Evolutionary conservation across 2,329 filamentous ascomycete genomes (phyloP), one percentile per base, ranked within the genome.

Genomic region (Bipolaris victoriae): DNA sequence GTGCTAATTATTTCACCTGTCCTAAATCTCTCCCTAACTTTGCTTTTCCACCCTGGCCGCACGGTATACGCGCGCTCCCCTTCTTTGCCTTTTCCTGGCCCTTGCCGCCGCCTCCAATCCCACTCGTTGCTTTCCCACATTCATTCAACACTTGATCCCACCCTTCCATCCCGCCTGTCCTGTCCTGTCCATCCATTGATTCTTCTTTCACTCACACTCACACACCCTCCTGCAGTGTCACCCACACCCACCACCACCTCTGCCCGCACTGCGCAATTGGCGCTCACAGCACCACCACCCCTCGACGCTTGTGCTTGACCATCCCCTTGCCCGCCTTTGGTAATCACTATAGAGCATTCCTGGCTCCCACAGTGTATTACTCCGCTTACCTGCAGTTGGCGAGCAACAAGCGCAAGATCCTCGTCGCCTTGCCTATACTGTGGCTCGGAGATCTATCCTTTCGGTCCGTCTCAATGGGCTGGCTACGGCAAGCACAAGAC

Each of bases 1-100:
- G 49, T 70, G 63, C 68, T 71, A 69, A 72, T 69, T 63, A 67
- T 67, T 56, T 60, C 40, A 50, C 56, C 49, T 52, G 36, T 35
- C 47, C 55, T 43, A 58, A 57, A 52, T 50, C 57, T 29, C 59
- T 60, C 45, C 55, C 57, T 61, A 47, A 58, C 54, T 64, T 59
- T 54, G 56, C 47, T 60, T 41, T 47, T 53, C 51, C 33, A 55
- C 26, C 24, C 43, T 31, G 41, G 22, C 24, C 6, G 9, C 13
- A 29, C 58, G 39, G 36, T 51, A 57, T 37, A 52, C 46, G 47
- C 53, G 58, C 45, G 51, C 57, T 55, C 18, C 49, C 52, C 39
- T 60, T 49, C 31, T 16, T 35, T 22, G 13, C 43, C 18, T 33
- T 40, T 35, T 18, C 24, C 18, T 44, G 46, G 29, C 10, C 43